Conservation (phyloP, 306 rosid genomes). For the Sicyos edulis region DNA sequence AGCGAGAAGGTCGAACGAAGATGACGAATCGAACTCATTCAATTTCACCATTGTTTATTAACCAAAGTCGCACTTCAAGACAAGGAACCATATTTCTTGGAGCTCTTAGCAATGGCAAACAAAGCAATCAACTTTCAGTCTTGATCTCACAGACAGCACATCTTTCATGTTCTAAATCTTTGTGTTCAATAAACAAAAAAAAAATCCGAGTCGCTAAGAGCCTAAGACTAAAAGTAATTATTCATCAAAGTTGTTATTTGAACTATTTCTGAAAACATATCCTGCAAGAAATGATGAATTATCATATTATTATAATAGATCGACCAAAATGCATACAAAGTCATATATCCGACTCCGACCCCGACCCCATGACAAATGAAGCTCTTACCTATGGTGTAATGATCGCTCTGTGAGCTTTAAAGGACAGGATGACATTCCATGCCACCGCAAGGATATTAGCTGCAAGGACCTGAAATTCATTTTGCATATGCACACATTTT, state of each 20-base stretch:
- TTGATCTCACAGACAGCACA: neutral
- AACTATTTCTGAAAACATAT: neutral
- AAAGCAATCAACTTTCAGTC: neutral
- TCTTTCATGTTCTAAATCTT: too few relatives aligned
- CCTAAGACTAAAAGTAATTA: neutral
- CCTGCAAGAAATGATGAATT: slow-evolving; percentile 3
- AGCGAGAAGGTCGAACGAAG: neutral
- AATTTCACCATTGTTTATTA: too few relatives aligned
- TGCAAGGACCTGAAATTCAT: slow-evolving; percentile 74
- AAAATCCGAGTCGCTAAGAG: neutral
- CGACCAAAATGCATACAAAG: slow-evolving; percentile 4
- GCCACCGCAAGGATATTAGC: slow-evolving; percentile 69
- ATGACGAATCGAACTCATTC: neutral
- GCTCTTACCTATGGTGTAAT: slow-evolving; percentile 47
- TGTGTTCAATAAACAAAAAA: neutral
- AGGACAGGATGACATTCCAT: slow-evolving; percentile 97
- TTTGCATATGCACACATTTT: neutral
- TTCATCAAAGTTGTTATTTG: slow-evolving; percentile 5
- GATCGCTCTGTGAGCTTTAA: slow-evolving; percentile 81
- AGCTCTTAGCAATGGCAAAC: neutral
- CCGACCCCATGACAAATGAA: neutral
- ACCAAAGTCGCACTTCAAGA: neutral
- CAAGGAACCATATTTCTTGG: neutral
- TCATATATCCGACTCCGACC: neutral
- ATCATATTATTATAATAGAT: neutral